A percentile compares a stretch with the other conserved stretches of the same genome.
These are phyloP conservation scores for Epipyxis sp. DNA, from an alignment of 108 stramenopile genomes.

Conservation along the genomic window DNA sequence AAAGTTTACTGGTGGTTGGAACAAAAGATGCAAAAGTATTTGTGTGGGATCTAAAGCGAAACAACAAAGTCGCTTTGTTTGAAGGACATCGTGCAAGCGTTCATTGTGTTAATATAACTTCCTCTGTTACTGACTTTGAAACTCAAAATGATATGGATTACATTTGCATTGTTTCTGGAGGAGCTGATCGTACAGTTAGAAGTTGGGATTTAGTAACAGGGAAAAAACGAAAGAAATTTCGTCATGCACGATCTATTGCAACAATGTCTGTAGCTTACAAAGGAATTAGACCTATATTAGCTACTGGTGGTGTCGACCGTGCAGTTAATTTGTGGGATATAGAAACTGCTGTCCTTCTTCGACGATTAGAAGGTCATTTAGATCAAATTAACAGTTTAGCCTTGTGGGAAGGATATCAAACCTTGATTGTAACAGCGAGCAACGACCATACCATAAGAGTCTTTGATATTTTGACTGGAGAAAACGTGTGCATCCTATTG, in stretches of 20 bases:
- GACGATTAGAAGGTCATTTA: neutral
- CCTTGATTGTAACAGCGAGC: neutral
- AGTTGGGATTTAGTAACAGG: neutral
- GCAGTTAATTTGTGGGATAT: constrained; percentile 22
- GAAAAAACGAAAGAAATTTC: constrained; percentile 21
- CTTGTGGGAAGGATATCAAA: constrained; percentile 24
- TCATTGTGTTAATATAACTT: neutral
- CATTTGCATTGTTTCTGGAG: constrained; percentile 15
- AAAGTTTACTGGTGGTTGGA: neutral
- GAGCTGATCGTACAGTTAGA: constrained; percentile 20
- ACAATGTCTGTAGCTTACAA: neutral
- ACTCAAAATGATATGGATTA: neutral
- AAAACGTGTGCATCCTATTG: constrained; percentile 19
- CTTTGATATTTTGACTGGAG: constrained; percentile 21
- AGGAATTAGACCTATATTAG: constrained; percentile 8
- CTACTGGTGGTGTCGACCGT: constrained; percentile 10
- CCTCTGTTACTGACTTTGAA: neutral
- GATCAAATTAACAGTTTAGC: constrained; percentile 8
- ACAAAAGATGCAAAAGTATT: constrained; percentile 4
- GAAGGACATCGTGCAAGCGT: constrained; percentile 19
- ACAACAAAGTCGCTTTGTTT: neutral
- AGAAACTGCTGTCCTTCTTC: constrained; percentile 5
- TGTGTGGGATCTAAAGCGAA: neutral
- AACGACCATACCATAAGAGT: constrained; percentile 19
- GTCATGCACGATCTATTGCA: constrained; percentile 9